phyloP scores from a whole-genome alignment of 306 rosid species.

The Cucurbita moschata region DNA sequence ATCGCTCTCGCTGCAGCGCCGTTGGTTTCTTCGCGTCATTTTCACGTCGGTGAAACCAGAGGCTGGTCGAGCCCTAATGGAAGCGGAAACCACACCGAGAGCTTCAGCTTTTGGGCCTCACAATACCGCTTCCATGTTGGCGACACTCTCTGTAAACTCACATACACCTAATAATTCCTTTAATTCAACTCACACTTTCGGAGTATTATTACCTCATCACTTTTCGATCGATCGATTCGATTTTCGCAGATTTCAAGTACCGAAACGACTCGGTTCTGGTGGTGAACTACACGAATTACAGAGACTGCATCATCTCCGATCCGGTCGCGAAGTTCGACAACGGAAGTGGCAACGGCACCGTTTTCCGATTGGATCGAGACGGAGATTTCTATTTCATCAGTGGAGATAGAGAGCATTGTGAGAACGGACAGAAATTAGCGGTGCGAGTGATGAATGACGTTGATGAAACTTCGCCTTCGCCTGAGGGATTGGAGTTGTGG shows the following conservation, averaged over 20 bases:
- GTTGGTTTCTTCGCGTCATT: not conserved
- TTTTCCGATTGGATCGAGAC: not conserved
- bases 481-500: not conserved
- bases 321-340: not conserved
- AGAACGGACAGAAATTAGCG: not conserved
- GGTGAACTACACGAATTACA: conserved; percentile 10
- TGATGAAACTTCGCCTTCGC: not conserved
- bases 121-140: not conserved
- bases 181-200: not conserved
- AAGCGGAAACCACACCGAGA: not conserved
- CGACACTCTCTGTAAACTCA: not conserved
- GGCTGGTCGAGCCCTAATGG: not conserved
- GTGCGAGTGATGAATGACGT: not conserved
- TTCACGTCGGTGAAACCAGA: not conserved
- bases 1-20: not conserved
- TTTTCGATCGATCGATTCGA: not conserved
- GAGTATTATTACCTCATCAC: not conserved
- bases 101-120: not conserved
- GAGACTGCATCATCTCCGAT: not conserved
- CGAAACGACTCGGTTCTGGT: conserved; percentile 8
- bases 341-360: not conserved
- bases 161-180: not conserved
- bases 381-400: conserved; percentile 10
- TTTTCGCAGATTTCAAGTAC: conserved; percentile 3
- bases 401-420: not conserved